Percentiles rank a stretch among this genome's conserved stretches.
phyloP scores from a whole-genome alignment of 225 moss, liverwort and hornwort genomes.

The Marchantia paleacea region DNA sequence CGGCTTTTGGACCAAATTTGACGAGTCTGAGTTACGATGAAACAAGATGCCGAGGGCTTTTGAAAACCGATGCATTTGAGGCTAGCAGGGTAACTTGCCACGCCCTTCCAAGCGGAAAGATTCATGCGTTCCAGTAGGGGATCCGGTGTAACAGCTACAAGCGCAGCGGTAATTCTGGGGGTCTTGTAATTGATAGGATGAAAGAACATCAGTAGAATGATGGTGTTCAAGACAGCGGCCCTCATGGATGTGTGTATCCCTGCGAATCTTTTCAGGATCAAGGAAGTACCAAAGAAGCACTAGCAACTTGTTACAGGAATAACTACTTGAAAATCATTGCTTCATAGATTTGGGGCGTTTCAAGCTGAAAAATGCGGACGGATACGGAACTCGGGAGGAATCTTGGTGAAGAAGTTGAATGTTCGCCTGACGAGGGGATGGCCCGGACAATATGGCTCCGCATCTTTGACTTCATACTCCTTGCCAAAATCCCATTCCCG shows the following conservation, averaged over 20 bases:
- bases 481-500: constrained; percentile 24
- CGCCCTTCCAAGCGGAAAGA: constrained; percentile 9
- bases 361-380: not conserved
- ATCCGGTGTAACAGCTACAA: constrained; percentile 5
- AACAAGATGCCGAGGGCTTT: no score
- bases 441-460: constrained; percentile 22
- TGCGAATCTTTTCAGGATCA: constrained; percentile 9
- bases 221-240: constrained; percentile 27
- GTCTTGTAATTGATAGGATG: constrained; percentile 18
- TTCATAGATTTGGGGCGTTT: not conserved
- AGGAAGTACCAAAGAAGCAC: not conserved
- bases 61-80: no score
- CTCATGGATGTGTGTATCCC: constrained; percentile 23
- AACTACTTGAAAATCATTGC: not conserved
- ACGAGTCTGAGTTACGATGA: no score
- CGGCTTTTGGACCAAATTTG: no score
- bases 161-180: not conserved
- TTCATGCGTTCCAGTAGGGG: constrained; percentile 19
- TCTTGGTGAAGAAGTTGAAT: constrained; percentile 23
- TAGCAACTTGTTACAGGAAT: not conserved
- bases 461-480: constrained; percentile 18
- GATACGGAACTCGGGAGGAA: constrained; percentile 22
- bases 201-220: constrained; percentile 19
- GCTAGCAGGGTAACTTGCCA: not conserved
- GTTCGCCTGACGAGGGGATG: constrained; percentile 24